Conservation (phyloP, 208 protist genomes). For the Leishmania martiniquensis region DNA sequence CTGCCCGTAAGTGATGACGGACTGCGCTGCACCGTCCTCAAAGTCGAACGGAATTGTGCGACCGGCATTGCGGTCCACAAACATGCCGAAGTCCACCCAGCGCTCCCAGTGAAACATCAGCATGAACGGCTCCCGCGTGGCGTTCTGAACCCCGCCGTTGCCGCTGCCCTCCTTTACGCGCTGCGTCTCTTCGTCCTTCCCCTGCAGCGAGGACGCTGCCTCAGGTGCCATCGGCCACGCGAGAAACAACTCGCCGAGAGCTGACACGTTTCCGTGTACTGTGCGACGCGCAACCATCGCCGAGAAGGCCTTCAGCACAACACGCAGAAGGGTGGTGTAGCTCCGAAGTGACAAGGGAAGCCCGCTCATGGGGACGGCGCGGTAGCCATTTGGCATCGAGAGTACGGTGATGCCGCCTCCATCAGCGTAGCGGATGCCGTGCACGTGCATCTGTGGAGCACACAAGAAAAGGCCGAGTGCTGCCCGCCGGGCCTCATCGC, state of each 20-base stretch:
- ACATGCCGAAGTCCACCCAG: slow-evolving; percentile 89
- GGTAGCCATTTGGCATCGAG: slow-evolving; percentile 44
- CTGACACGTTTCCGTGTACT: slow-evolving; percentile 63
- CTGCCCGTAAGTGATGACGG: slow-evolving; percentile 53
- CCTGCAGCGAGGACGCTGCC: too few species aligned
- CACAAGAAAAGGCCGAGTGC: slow-evolving; percentile 59
- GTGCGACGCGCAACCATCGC: slow-evolving; percentile 72
- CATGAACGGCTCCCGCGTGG: slow-evolving; percentile 37
- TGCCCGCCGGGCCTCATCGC: slow-evolving; percentile 67
- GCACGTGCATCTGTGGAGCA: slow-evolving; percentile 45
- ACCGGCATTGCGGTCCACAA: slow-evolving; percentile 83
- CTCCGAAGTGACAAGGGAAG: slow-evolving; percentile 54
- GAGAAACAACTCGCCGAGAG: slow-evolving; percentile 67
- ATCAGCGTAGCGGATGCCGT: slow-evolving; percentile 49
- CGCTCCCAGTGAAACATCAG: slow-evolving; percentile 84
- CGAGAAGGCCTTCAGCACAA: slow-evolving; percentile 57
- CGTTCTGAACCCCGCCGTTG: background rate
- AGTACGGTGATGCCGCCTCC: slow-evolving; percentile 71
- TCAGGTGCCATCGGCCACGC: slow-evolving; percentile 28
- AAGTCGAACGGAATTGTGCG: slow-evolving; percentile 71
- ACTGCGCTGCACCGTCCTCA: slow-evolving; percentile 34
- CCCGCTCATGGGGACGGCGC: slow-evolving; percentile 53
- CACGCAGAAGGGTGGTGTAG: slow-evolving; percentile 59
- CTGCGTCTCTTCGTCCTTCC: background rate
- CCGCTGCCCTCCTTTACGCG: background rate